Conservation (phyloP, 805 yeast species). For the Millerago galiae region DNA sequence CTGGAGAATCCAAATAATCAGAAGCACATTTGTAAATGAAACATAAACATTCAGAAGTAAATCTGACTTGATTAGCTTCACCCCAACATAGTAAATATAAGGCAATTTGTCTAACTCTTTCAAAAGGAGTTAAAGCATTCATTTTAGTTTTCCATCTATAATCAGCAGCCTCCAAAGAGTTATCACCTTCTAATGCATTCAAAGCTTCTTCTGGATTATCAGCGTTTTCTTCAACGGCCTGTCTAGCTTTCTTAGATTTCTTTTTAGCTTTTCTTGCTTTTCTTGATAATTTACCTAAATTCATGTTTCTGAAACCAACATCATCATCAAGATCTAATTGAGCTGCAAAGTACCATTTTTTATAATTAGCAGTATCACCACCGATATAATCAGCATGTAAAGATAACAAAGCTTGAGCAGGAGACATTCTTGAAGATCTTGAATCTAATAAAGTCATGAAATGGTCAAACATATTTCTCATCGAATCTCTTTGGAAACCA, state of each 20-base stretch:
- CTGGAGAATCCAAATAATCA: constrained; percentile 83
- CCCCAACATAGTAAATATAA: constrained; percentile 79
- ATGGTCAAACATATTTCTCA: constrained; percentile 88
- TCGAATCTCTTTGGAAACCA: constrained; percentile 88
- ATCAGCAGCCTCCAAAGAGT: constrained; percentile 77
- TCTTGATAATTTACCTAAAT: constrained; percentile 65
- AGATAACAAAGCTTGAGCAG: constrained; percentile 77
- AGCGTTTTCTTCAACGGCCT: constrained; percentile 61
- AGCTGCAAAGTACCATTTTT: constrained; percentile 86
- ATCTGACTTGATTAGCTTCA: constrained; percentile 91
- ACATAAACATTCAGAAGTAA: constrained; percentile 84
- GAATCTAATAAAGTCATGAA: constrained; percentile 81
- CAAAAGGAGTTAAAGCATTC: constrained; percentile 67
- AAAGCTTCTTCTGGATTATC: constrained; percentile 54
- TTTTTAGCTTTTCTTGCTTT: constrained; percentile 78
- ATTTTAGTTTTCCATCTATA: constrained; percentile 79
- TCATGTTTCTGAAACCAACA: constrained; percentile 78
- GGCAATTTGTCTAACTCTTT: constrained; percentile 73
- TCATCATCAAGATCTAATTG: constrained; percentile 82
- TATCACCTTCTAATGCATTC: constrained; percentile 73
- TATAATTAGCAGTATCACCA: constrained; percentile 79
- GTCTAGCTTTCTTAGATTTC: constrained; percentile 70
- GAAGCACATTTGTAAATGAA: constrained; percentile 92
- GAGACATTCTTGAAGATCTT: constrained; percentile 82
- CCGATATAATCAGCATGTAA: constrained; percentile 86